Conservation (phyloP, 2,329 filamentous ascomycete species). For the Dactylellina sp. region DNA sequence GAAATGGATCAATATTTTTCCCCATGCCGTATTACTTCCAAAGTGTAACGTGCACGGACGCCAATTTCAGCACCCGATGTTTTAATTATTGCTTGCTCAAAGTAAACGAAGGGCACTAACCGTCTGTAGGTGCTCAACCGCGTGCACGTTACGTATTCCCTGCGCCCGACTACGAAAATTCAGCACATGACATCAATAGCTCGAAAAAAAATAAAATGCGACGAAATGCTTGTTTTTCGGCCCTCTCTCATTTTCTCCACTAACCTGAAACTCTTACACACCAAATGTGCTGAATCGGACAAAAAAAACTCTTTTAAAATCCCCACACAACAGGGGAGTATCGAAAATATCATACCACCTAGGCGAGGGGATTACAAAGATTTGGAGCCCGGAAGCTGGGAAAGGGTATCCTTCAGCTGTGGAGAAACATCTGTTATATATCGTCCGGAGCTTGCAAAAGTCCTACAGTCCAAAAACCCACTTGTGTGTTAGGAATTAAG, state of each 20-base stretch:
- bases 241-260: slow-evolving; percentile 35
- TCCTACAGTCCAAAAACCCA: too few relatives aligned
- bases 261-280: slow-evolving; percentile 49
- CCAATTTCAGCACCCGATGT: neutral
- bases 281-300: slow-evolving; percentile 15
- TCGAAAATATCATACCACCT: slow-evolving; percentile 23
- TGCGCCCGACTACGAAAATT: slow-evolving; percentile 1
- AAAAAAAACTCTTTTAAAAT: slow-evolving; percentile 14
- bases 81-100: neutral
- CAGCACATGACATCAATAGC: slow-evolving; percentile 51
- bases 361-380: slow-evolving; percentile 5
- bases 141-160: neutral
- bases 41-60: slow-evolving; percentile 11
- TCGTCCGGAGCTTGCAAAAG: slow-evolving; percentile 11
- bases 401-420: neutral
- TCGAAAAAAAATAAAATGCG: slow-evolving; percentile 4
- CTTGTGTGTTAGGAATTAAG: slow-evolving; percentile 19
- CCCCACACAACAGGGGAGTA: neutral
- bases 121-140: too few relatives aligned
- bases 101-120: neutral
- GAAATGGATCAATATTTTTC: neutral
- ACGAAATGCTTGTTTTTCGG: slow-evolving; percentile 9
- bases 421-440: slow-evolving; percentile 8
- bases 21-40: neutral
- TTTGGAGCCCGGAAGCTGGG: neutral